Evolutionary conservation across 495 filamentous ascomycete genomes (phyloP), one percentile per base, ranked within the genome.

Genomic region (Penicillium paradoxum): DNA sequence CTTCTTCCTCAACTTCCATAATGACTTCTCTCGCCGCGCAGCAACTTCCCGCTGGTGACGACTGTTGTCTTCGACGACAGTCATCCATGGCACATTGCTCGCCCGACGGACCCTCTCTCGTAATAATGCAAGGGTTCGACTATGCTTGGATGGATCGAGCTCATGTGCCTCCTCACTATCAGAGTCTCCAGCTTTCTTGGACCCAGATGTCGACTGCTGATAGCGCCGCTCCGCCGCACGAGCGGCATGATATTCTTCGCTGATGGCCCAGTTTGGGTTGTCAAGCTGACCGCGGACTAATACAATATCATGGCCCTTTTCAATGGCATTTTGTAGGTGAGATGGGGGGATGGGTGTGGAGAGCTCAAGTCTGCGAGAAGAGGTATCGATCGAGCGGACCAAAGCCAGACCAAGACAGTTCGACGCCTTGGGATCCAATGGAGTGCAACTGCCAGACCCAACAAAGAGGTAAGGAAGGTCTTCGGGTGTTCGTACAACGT

Each of bases 251-350:
- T 74, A 76, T 47, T 76, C 73, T 49, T 77, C 73, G 40, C 68
- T 73, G 39, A 75, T 58, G 21, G 75, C 75, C 77, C 77, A 79
- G 27, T 75, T 75, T 2, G 78, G 78, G 34, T 69, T 76, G 58
- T 79, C 80, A 11, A 82, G 48, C 24, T 71, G 68, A 0, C 81
- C 81, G 22, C 79, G 69, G 8, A 82, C 78, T 1, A 84, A 67
- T 32, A 83, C 67, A 5, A 83, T 63, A 6, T 61, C 47, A 18
- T 73, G 64, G 0, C 68, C 68, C 27, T 71, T 40, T 22, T 71
- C 60, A 7, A 78, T 49, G 3, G 66, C 53, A 6, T 58, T 56
- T n/a, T 58, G 53, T 24, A 79, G 58, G 14, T 42, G 50, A 3
- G 63, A 60, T n/a, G 56, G 36, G 1, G 75, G 57, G 37, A 83